Base-by-base conservation (phyloP, 371 early-diverging fungal species). In the Mycotypha africana region DNA sequence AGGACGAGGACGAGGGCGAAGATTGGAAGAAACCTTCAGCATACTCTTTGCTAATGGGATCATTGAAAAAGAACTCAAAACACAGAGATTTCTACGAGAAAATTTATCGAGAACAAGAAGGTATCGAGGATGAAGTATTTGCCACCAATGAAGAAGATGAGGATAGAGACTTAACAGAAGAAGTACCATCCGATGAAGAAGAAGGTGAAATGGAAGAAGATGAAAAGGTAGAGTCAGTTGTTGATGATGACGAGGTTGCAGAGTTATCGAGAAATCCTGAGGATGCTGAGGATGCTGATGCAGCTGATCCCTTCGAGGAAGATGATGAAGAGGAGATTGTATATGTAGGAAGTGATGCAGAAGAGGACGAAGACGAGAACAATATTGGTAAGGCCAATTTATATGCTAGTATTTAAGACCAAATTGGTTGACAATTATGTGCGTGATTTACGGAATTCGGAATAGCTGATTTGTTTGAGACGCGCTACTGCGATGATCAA, bases 401-500 rank as follows among this genome's bases (percentile, higher is more conserved):
- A n/a, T n/a, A n/a, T n/a, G n/a, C n/a, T n/a, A n/a, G n/a, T n/a
- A n/a, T n/a, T n/a, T n/a, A n/a, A n/a, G n/a, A n/a, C n/a, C n/a
- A n/a, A n/a, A n/a, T n/a, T n/a, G n/a, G n/a, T n/a, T n/a, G n/a
- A n/a, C n/a, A n/a, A n/a, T n/a, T n/a, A n/a, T n/a, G n/a, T n/a
- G n/a, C n/a, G n/a, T n/a, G n/a, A n/a, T n/a, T n/a, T n/a, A n/a
- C n/a, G n/a, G n/a, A n/a, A n/a, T 28, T 28, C 28, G 5, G n/a
- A 63, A 39, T 14, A 60, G 49, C 31, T 32, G 56, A 51, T 47
- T 39, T 58, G 3, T 69, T 53, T 21, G 64, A 67, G 37, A 15
- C 41, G 0, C 76, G 78, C 45, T 74, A 74, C 45, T 68, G 63
- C 2, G 79, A 81, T 40, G 56, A 67, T n/a, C 67, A 67, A 33